These are phyloP conservation scores for Onygena corvina DNA, from an alignment of 2,329 filamentous ascomycete species.

Conservation along the genomic window DNA sequence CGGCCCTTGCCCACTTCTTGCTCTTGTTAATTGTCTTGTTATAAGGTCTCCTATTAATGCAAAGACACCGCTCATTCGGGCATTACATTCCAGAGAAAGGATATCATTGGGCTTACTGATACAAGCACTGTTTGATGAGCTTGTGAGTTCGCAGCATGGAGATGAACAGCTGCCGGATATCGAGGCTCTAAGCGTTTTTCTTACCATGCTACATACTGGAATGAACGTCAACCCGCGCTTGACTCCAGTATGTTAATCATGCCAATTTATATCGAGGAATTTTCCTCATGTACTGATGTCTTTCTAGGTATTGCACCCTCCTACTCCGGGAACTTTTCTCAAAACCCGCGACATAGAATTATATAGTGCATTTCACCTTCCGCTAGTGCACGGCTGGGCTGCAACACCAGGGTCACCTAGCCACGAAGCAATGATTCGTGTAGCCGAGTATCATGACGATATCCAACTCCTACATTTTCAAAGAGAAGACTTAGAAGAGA, in stretches of 20 bases:
- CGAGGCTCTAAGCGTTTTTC: constrained; percentile 72
- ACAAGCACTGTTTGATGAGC: constrained; percentile 82
- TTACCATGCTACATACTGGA: constrained; percentile 80
- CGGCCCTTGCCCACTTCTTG: constrained; percentile 83
- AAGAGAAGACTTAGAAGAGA: constrained; percentile 77
- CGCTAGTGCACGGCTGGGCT: constrained; percentile 87
- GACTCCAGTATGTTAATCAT: constrained; percentile 40
- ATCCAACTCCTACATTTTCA: constrained; percentile 78
- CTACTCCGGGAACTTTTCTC: constrained; percentile 63
- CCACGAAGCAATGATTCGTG: constrained; percentile 58
- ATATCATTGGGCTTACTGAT: constrained; percentile 75
- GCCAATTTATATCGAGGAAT: constrained; percentile 6
- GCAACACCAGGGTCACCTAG: constrained; percentile 54
- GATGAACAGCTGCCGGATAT: constrained; percentile 69
- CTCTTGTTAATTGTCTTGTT: constrained; percentile 82
- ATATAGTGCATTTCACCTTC: constrained; percentile 79
- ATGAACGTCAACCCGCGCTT: constrained; percentile 98
- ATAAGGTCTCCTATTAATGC: constrained; percentile 60
- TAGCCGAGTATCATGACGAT: constrained; percentile 79
- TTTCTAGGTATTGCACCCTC: constrained; percentile 32
- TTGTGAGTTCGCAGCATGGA: constrained; percentile 64
- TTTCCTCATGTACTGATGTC: constrained; percentile 15
- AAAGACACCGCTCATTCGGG: constrained; percentile 62
- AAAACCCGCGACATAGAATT: constrained; percentile 78
- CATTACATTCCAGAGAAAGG: constrained; percentile 68